Evolutionary conservation across 768 basidiomycete genomes (phyloP), one percentile per base, ranked within the genome.

Genomic region (Leccinum subgranulosum): DNA sequence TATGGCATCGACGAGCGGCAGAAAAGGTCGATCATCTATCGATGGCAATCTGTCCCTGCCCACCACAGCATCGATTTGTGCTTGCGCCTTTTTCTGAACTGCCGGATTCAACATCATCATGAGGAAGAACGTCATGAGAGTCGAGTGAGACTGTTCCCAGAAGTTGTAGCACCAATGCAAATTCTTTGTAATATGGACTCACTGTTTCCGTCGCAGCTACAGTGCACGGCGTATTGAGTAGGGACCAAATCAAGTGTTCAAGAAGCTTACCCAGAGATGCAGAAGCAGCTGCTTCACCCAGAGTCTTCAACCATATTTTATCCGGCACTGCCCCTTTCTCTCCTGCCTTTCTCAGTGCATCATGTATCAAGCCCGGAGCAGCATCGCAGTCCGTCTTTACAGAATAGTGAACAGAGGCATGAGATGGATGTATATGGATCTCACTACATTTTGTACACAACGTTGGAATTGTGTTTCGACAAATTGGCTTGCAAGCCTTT

Each of bases 221-320:
- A 14, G 21, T 3, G 11, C 3, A 0, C 3, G n/a, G 2, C 1
- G 15, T n/a, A 49, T 17, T 31, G 9, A 59, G 29, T 1, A 33
- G 6, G 6, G n/a, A n/a, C 45, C 8, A 15, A 3, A 4, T 15
- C 6, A 36, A 21, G 23, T 3, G n/a, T 19, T 6, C 4, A 19
- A 56, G 25, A 3, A 4, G 3, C 56, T 3, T 39, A 64, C 63
- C 63, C 21, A 64, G 8, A 28, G 64, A 50, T 1, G 53, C 62
- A 0, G 36, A 51, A 21, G 51, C 62, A 31, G 59, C 39, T 17
- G 53, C 53, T 11, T 50, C 53, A 39, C 60, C 57, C 6, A 64
- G 53, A 2, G 17, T 23, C 2, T 46, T 28, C 53, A 64, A 43
- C 59, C 55, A 64, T 3, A n/a, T 28, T 43, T 46, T n/a, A 1